Conservation (phyloP, 1,284 basidiomycete species). For the Blastosporella zonata region DNA sequence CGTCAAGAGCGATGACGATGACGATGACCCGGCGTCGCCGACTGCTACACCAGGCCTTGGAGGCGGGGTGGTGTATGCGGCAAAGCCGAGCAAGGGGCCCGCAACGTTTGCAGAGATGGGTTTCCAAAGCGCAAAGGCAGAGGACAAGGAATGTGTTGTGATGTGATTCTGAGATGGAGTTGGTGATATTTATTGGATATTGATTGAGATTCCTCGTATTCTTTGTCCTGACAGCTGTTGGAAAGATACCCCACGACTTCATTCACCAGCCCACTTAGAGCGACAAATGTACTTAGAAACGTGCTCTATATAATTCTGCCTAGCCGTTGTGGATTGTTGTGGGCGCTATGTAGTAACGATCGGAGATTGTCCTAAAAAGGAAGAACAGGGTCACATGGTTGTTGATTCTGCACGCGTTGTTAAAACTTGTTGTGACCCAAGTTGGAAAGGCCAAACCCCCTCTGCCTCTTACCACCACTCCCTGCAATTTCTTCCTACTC, state of each 20-base stretch:
- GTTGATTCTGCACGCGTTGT: conserved; percentile 15
- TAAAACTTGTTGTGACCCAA: conserved; percentile 7
- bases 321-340: conserved; percentile 7
- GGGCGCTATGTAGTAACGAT: not conserved
- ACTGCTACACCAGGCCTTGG: conserved; percentile 18
- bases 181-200: conserved; percentile 2
- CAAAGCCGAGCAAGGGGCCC: conserved; percentile 41
- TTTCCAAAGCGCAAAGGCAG: conserved; percentile 67
- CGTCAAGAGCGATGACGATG: conserved; percentile 6
- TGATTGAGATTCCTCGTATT: not conserved
- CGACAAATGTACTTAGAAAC: no score
- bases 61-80: conserved; percentile 19
- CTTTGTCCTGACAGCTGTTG: not conserved
- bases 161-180: conserved; percentile 49
- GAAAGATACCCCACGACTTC: conserved; percentile 6
- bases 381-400: conserved; percentile 20
- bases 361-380: not conserved
- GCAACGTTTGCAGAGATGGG: conserved; percentile 95
- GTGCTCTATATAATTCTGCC: not conserved
- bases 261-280: not conserved
- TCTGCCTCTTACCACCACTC: conserved; percentile 7
- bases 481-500: conserved; percentile 1
- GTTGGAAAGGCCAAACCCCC: conserved; percentile 4
- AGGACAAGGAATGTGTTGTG: conserved; percentile 79
- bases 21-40: conserved; percentile 12